phyloP scores from a whole-genome alignment of 176 grass and related monocot genomes.

The sorghum (Sorghum bicolor) region DNA sequence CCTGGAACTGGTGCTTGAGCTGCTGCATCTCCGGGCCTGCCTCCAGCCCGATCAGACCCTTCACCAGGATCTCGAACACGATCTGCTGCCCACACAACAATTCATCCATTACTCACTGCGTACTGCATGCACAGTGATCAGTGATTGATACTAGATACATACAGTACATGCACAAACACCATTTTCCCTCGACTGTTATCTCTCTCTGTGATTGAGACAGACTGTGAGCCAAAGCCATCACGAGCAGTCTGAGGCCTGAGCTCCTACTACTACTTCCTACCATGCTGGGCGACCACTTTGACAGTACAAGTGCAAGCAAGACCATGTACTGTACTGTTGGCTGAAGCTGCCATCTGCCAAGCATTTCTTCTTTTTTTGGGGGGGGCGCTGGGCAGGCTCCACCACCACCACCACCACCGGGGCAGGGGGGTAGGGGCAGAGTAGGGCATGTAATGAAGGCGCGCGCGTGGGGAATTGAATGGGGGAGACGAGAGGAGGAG shows the following conservation, averaged over 20 bases:
- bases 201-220: neutral
- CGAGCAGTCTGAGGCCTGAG: neutral
- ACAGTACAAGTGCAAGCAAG: neutral
- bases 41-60: conserved; percentile 84
- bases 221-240: neutral
- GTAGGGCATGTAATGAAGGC: conserved; percentile 4
- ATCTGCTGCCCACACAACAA: conserved; percentile 51
- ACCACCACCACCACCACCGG: no score
- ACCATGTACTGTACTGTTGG: neutral
- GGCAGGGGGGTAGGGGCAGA: neutral
- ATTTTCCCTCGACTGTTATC: no score
- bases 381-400: neutral
- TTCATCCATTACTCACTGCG: neutral
- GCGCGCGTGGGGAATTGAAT: conserved; percentile 33
- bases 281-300: no score
- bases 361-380: neutral
- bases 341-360: neutral
- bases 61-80: conserved; percentile 89
- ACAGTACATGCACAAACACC: neutral
- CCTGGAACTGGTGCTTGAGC: conserved; percentile 87
- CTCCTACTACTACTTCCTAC: neutral
- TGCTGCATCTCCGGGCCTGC: conserved; percentile 76
- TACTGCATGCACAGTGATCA: neutral
- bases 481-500: neutral
- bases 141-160: neutral